phyloP scores from a whole-genome alignment of 768 basidiomycete species.

The Lactarius evosmus region DNA sequence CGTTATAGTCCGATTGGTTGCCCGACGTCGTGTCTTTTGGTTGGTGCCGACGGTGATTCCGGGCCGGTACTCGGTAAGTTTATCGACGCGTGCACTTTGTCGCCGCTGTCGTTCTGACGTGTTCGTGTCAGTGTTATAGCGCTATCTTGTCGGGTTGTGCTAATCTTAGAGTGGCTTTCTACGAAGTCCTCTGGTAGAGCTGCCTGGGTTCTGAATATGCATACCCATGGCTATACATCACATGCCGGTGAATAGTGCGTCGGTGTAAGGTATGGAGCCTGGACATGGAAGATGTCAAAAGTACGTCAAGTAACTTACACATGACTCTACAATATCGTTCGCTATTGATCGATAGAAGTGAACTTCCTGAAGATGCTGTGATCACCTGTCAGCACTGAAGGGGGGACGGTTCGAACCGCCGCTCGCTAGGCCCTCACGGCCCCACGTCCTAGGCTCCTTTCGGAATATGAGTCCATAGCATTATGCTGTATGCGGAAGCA shows the following conservation, averaged over 20 bases:
- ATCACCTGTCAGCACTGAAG: background rate
- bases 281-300: constrained; percentile 8
- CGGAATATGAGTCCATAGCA: background rate
- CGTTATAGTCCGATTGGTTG: background rate
- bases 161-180: background rate
- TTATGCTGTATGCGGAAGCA: background rate
- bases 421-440: background rate
- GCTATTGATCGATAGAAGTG: background rate
- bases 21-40: background rate
- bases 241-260: background rate
- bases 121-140: background rate
- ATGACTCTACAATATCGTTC: background rate
- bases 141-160: background rate
- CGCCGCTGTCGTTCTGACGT: background rate
- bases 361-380: background rate
- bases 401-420: background rate
- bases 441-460: constrained; percentile 10
- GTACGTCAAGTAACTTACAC: constrained; percentile 10
- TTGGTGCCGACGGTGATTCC: background rate
- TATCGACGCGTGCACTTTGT: too few species aligned
- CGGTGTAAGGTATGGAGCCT: background rate
- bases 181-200: background rate
- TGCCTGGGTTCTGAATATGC: background rate
- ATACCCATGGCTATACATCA: background rate
- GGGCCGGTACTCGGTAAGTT: background rate